Evolutionary conservation across 2,329 filamentous ascomycete genomes (phyloP), one percentile per base, ranked within the genome.

Genomic region (Hymenoscyphus occultus): DNA sequence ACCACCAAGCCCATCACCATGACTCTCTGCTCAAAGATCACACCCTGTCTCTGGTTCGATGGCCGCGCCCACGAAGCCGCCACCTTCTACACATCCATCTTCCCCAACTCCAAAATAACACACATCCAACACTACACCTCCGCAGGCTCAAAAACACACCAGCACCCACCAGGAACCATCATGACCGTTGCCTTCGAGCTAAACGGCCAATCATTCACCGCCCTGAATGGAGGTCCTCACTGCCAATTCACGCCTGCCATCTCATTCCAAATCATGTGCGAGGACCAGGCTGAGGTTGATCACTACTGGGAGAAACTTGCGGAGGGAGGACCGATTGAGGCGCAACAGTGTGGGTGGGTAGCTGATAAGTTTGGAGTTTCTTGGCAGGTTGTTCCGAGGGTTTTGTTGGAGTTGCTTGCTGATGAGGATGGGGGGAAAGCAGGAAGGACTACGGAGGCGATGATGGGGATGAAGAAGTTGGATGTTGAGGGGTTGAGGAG

Each of bases 321-420:
- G 9, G 77, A 78, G 59, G 80, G 77, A 3, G 79, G 77, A 1
- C 77, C 80, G 59, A 70, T 71, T 65, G 66, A 71, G 7, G 75
- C 73, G 62, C 74, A 77, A 69, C 71, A 75, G 64, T 82, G 81
- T 67, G 80, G 80, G 2, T 83, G 80, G 81, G 57, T 82, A 54
- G 74, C 71, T 5, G 81, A 83, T 68, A 77, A 76, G 72, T 82
- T 76, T 69, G 81, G 81, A 3, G 71, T 83, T 12, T 69, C 72
- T 13, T 83, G 81, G 81, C 81, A 83, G 75, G 73, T 83, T 40
- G 72, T 80, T 54, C 80, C 81, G 4, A 76, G 65, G 65, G 66
- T 59, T 22, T 66, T 82, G 61, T 75, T 74, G 69, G 72, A 76
- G 62, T 62, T 80, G 65, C 59, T 65, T 1, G 71, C 73, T 42